phyloP scores from a whole-genome alignment of 108 stramenopile species.

The Parmales sp. region DNA sequence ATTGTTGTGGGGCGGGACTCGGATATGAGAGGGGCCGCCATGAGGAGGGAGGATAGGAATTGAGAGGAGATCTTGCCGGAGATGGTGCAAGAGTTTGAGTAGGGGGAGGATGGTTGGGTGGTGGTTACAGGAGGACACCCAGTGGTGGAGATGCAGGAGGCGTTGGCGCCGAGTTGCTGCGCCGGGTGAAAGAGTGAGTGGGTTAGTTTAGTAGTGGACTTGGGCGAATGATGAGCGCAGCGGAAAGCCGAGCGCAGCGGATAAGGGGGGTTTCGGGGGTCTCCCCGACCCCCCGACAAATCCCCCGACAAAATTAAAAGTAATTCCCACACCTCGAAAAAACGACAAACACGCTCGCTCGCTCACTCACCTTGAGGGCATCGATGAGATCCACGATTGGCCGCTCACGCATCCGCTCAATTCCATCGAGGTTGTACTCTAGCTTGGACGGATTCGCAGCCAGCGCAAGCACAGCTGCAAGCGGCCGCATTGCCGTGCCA shows the following conservation, averaged over 20 bases:
- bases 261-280: too few relatives aligned
- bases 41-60: constrained; percentile 85
- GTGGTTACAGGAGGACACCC: constrained; percentile 90
- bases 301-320: too few relatives aligned
- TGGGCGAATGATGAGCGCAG: background rate
- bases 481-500: constrained; percentile 90
- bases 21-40: constrained; percentile 76
- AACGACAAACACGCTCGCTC: background rate
- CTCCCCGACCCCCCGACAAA: too few relatives aligned
- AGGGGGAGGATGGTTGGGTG: background rate
- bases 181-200: background rate
- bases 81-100: constrained; percentile 52
- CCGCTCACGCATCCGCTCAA: constrained; percentile 88
- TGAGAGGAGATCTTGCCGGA: constrained; percentile 95
- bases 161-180: constrained; percentile 71
- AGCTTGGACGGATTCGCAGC: constrained; percentile 54
- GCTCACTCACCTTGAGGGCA: constrained; percentile 39
- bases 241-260: too few relatives aligned
- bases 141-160: constrained; percentile 66
- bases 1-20: constrained; percentile 58
- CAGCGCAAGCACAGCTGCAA: constrained; percentile 75
- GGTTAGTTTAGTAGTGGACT: background rate
- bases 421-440: constrained; percentile 85
- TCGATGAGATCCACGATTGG: constrained; percentile 88
- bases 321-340: background rate